These are phyloP conservation scores for Alternaria ventricosa DNA, from an alignment of 2,329 filamentous ascomycete genomes.

Conservation along the genomic window DNA sequence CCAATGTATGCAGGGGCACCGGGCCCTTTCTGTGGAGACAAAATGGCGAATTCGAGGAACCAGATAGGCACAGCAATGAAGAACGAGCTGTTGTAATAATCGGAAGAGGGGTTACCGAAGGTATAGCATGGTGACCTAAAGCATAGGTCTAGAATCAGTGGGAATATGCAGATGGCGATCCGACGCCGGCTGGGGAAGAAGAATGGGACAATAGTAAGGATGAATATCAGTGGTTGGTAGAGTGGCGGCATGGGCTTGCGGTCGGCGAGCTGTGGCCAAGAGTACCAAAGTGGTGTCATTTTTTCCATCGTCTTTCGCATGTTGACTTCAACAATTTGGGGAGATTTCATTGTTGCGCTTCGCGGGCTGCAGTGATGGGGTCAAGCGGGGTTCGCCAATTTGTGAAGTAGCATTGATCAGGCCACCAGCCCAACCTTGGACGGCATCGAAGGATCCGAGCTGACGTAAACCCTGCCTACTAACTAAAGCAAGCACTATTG, in stretches of 20 bases:
- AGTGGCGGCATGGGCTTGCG: background rate
- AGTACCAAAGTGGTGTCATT: background rate
- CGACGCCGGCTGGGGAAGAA: background rate
- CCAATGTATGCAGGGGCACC: constrained; percentile 1
- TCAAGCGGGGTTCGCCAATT: background rate
- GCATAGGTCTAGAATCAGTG: background rate
- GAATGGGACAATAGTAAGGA: background rate
- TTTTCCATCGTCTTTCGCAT: background rate
- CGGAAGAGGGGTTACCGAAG: constrained; percentile 1
- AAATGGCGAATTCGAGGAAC: constrained; percentile 11
- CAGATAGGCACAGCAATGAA: constrained; percentile 8
- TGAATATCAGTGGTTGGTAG: background rate
- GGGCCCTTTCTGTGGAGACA: background rate
- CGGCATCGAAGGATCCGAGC: background rate
- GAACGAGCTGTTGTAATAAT: constrained; percentile 10
- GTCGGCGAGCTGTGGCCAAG: background rate
- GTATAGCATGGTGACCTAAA: constrained; percentile 5
- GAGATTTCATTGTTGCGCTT: background rate
- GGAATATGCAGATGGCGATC: background rate
- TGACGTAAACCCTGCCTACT: background rate
- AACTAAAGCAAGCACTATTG: background rate
- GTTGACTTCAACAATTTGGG: background rate
- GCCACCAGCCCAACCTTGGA: background rate
- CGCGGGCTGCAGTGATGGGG: background rate
- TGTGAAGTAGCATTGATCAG: background rate